Evolutionary conservation across 2,329 filamentous ascomycete species (phyloP).

Genomic region (Cadophora sp.): DNA sequence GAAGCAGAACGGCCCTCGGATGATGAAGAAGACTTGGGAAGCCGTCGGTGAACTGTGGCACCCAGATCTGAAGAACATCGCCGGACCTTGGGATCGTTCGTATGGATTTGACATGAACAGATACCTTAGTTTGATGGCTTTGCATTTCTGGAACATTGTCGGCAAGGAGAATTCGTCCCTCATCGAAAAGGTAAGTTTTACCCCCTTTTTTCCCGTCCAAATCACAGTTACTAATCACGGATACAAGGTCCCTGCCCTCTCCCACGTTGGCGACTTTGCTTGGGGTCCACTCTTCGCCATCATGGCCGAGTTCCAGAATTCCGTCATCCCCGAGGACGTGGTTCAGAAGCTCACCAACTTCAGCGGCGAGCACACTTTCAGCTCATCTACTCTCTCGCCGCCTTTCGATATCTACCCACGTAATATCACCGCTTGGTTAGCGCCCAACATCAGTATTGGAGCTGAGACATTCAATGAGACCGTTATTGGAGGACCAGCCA

Average conservation of each 20-base stretch:
- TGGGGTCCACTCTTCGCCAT: conserved; percentile 63
- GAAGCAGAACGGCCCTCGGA: conserved; percentile 56
- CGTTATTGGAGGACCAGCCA: conserved; percentile 60
- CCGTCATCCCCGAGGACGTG: conserved; percentile 52
- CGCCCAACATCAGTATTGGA: conserved; percentile 63
- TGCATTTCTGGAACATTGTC: conserved; percentile 65
- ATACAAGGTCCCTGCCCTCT: conserved; percentile 49
- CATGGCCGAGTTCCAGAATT: conserved; percentile 56
- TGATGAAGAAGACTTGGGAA: conserved; percentile 61
- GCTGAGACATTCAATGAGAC: conserved; percentile 64
- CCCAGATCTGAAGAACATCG: conserved; percentile 64
- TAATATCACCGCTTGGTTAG: conserved; percentile 66
- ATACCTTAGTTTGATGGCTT: conserved; percentile 63
- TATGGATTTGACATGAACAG: conserved; percentile 71
- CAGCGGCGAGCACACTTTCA: conserved; percentile 59
- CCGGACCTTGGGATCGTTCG: conserved; percentile 68
- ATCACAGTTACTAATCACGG: neutral
- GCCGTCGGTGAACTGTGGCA: conserved; percentile 61
- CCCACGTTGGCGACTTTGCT: conserved; percentile 64
- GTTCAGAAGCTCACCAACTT: conserved; percentile 54
- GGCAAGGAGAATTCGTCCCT: conserved; percentile 50
- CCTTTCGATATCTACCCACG: conserved; percentile 62
- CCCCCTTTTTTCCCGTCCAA: neutral
- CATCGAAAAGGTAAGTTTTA: conserved; percentile 32
- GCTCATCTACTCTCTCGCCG: conserved; percentile 60